Base-by-base conservation (phyloP, 2,329 filamentous ascomycete species). In the Hypocreales sp. region DNA sequence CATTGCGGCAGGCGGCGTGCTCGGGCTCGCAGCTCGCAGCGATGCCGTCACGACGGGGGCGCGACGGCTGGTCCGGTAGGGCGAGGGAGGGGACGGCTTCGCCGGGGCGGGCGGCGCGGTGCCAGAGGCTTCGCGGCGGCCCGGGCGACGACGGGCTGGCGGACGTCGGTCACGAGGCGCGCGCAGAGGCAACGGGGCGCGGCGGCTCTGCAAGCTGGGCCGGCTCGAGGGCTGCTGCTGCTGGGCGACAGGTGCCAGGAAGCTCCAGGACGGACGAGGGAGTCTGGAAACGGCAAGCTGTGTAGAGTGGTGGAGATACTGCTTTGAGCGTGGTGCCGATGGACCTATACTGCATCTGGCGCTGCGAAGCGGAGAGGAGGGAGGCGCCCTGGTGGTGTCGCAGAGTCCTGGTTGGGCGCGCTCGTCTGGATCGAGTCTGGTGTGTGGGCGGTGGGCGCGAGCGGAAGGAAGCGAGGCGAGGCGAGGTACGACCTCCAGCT, bases 341-440 rank as follows among this genome's bases (percentile, higher is more conserved):
- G 61, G 63, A 58, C 61, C 67, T 72, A 70, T 68, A 67, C 67
- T 71, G 58, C 60, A 70, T 72, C 64, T 67, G 66, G 67, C 55
- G 58, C 58, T 56, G 58, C 58, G 58, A 61, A 58, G 45, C 47
- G 47, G 47, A 46, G 46, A 42, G 56, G 50, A 53, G 52, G 54
- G 49, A 53, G 50, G 48, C 51, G 52, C 44, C 51, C 45, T 53
- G 55, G 59, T 66, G 55, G 59, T 66, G 60, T 66, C 53, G 60
- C 60, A 60, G 58, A 62, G 61, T 60, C 59, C 58, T 61, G 61
- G 62, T 64, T 64, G 58, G 60, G 56, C 45, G 40, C 39, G 44
- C 35, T 46, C 44, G 49, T 40, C 49, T 52, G 45, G 41, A 51
- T 52, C 35, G 45, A 53, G 49, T 45, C 46, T 51, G 48, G 49